These are phyloP conservation scores for Serendipita sp. DNA, from an alignment of 768 basidiomycete genomes.

Conservation along the genomic window DNA sequence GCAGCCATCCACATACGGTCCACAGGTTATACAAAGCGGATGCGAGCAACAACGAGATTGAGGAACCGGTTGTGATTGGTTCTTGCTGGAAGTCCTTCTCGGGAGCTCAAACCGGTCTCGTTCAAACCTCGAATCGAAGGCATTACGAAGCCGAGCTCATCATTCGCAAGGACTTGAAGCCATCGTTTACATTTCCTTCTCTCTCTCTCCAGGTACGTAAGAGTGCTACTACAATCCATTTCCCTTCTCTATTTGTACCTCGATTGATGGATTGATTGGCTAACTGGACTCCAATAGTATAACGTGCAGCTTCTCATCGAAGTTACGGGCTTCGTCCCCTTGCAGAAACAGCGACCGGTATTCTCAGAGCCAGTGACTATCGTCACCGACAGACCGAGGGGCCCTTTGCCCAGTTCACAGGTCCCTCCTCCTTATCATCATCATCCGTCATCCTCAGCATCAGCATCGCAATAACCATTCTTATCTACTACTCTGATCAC, in stretches of 20 bases:
- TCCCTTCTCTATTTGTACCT: background rate
- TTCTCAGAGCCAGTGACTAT: slow-evolving; percentile 4
- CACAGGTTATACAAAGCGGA: background rate
- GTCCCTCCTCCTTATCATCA: background rate
- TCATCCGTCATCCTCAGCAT: too few relatives aligned
- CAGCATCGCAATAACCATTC: too few relatives aligned
- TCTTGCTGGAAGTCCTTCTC: background rate
- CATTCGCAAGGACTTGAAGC: slow-evolving; percentile 7
- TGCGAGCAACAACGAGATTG: background rate
- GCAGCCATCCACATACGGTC: background rate
- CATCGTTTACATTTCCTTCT: slow-evolving; percentile 4
- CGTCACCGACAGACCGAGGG: slow-evolving; percentile 7
- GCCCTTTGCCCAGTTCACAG: background rate
- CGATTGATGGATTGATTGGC: background rate
- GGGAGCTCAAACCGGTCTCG: background rate
- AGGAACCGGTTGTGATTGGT: background rate
- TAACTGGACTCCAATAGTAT: background rate
- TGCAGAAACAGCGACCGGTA: background rate
- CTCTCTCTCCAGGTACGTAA: slow-evolving; percentile 6
- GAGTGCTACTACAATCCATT: background rate
- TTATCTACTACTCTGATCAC: too few relatives aligned
- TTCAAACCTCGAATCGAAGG: background rate
- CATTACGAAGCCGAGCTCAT: background rate
- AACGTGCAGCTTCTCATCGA: background rate
- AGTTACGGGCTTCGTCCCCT: background rate